Base-by-base conservation (phyloP, 768 basidiomycete species). In the Tylopilus plumbeoviolaceoides region DNA sequence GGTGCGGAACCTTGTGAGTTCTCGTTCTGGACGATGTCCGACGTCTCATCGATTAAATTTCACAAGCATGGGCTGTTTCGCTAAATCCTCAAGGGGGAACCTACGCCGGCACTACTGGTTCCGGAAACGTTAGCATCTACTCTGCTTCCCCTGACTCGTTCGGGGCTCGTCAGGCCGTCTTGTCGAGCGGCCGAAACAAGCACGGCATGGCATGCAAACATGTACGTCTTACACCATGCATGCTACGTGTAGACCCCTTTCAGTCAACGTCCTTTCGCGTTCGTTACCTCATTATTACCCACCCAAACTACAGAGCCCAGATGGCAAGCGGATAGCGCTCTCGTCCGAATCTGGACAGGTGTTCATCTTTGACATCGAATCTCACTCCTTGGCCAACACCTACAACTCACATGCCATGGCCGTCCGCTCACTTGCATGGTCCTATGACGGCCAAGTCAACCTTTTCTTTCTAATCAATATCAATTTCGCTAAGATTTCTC, bases 321-420 rank as follows among this genome's bases (percentile, higher is more conserved):
- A 95, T 63, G 93, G 94, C 39, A 78, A 78, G 57, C 81, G 83
- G 40, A 70, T 98, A 44, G 94, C 90, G 15, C 76, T 95, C 58
- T 82, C 91, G 4, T 82, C 85, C 9, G 93, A 95, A 68, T 78
- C 82, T 1, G 94, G 94, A n/a, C 87, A 92, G 61, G 86, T 95
- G 49, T 90, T 82, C 67, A 75, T 98, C 41, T 87, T 94, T 56
- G 93, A 95, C 67, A 66, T 88, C 36, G 86, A 89, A 64, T 78
- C 87, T 2, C 75, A 74, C 54, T 70, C 83, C 7, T 71, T 95
- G 41, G 70, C 78, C 0, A 75, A 82, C 4, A 89, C 87, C 3
- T 95, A 85, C 69, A 83, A 85, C 5, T 90, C 91, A 3, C 94
- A 98, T 67, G 92, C 91, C 10, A 91, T 93, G 85, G 80, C 85